Evolutionary conservation across 306 rosid genomes (phyloP), one percentile per base, ranked within the genome.

Genomic region (Spatholobus suberectus): DNA sequence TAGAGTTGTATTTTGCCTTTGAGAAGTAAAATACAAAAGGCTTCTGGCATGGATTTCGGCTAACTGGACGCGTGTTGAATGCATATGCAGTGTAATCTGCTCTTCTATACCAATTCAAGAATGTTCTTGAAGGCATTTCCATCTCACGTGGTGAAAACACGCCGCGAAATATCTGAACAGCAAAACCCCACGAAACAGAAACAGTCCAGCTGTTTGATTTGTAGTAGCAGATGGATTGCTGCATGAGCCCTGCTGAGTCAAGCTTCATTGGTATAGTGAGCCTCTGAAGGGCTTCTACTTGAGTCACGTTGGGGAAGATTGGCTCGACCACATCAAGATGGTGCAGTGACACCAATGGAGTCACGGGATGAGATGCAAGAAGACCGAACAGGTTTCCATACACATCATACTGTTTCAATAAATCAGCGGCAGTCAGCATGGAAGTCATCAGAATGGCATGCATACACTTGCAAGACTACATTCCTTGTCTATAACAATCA

Each of bases 291-390:
- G 99, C 99, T 78, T 92, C 79, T 32, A 94, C 77, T 0, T 88
- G 91, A 17, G 95, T 92, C 41, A 70, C 88, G 7, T 92, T 88
- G 29, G 99, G 99, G 86, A 96, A 96, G 86, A 96, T 94, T 17
- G 99, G 98, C 85, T 96, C 99, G 7, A 94, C 99, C 35, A 96
- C 92, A 77, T 96, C 99, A 52, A 96, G 97, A 82, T 96, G 99
- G 83, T 96, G 99, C 75, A 96, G 88, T 3, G 99, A 90, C 67
- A 96, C 99, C 38, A 96, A 85, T 13, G 99, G 98, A 18, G 95
- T 85, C 82, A 96, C 98, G 0, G 99, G 99, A 79, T 96, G 99
- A 2, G 99, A 90, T 0, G 98, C 94, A n/a, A 96, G 98, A 46
- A 96, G 99, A 62, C 99, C 99, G 3, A 96, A 87, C 73, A 96